Conservation (phyloP, 495 filamentous ascomycete species). For the Polyplosphaeria fusca region DNA sequence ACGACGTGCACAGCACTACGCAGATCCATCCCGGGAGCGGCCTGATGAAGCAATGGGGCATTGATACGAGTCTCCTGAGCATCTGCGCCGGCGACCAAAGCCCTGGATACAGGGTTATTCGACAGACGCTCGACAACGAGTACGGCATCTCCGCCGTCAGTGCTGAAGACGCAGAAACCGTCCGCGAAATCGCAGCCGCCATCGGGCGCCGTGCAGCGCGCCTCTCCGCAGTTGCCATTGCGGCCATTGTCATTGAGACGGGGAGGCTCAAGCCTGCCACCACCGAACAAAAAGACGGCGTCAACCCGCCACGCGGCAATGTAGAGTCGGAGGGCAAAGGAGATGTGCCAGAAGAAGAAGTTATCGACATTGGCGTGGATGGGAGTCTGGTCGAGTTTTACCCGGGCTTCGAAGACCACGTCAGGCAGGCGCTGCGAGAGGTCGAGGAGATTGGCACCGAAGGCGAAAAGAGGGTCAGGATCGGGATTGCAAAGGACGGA, state of each 20-base stretch:
- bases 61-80: constrained; percentile 84
- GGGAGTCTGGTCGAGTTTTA: constrained; percentile 90
- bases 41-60: constrained; percentile 78
- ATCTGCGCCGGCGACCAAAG: constrained; percentile 72
- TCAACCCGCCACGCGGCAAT: constrained; percentile 12
- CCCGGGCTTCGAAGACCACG: constrained; percentile 75
- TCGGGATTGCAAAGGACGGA: constrained; percentile 93
- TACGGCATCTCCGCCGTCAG: constrained; percentile 68
- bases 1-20: constrained; percentile 66
- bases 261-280: constrained; percentile 55
- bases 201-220: constrained; percentile 85
- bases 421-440: constrained; percentile 69
- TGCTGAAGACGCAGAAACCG: constrained; percentile 74
- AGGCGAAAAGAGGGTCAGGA: constrained; percentile 76
- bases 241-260: constrained; percentile 72
- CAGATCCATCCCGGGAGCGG: constrained; percentile 59
- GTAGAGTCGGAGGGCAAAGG: constrained; percentile 9
- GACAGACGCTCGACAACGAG: constrained; percentile 70
- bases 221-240: constrained; percentile 82
- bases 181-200: constrained; percentile 75
- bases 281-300: constrained; percentile 23
- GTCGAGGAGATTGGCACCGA: constrained; percentile 67
- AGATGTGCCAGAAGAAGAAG: constrained; percentile 48
- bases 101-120: constrained; percentile 59
- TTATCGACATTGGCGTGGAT: constrained; percentile 87